Base-by-base conservation (phyloP, 2,329 filamentous ascomycete species). In the Scedosporium dehoogii region DNA sequence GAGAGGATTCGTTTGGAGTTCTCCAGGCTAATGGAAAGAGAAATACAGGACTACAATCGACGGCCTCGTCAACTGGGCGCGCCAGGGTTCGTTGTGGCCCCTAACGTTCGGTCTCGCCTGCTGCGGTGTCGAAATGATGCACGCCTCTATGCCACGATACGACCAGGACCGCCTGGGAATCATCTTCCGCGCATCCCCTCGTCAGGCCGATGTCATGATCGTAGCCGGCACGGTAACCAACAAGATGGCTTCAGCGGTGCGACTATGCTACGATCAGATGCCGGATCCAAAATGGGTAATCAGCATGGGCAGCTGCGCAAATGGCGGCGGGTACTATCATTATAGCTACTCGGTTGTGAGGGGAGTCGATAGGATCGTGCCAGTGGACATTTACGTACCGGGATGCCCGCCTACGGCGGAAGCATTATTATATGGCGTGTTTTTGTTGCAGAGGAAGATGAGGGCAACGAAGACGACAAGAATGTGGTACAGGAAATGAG, bases 201-300 rank as follows among this genome's bases (percentile, higher is more conserved):
- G 91, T 66, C 91, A 96, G 75, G 90, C 90, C 64, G 91, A 96
- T 74, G 88, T 96, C 67, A 94, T 96, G 90, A 94, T 96, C 70
- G 91, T 96, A 23, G 91, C 92, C 33, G 92, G 92, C 64, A 96
- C 92, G 29, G 83, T 96, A 65, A 96, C 91, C 69, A 96, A 96
- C 82, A 96, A 96, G 81, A 96, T 96, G 92, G 91, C 91, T 1
- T 91, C 92, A 1, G 92, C 92, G 42, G 79, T 96, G 71, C 83
- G 92, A 74, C 90, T 93, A 77, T 88, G 96, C 65, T 96, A 96
- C 78, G 92, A 96, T 75, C 92, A 96, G 80, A 96, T 96, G 91
- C 91, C 91, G 33, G 91, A 96, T 38, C 91, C 91, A n/a, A 83
- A 89, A 71, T 96, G 91, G 91, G 91, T 93, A 69, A 75, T 85